Percentiles rank a stretch among this genome's conserved stretches.
phyloP scores from a whole-genome alignment of 78 protist species.

The Planoprotostelium fungivorum region DNA sequence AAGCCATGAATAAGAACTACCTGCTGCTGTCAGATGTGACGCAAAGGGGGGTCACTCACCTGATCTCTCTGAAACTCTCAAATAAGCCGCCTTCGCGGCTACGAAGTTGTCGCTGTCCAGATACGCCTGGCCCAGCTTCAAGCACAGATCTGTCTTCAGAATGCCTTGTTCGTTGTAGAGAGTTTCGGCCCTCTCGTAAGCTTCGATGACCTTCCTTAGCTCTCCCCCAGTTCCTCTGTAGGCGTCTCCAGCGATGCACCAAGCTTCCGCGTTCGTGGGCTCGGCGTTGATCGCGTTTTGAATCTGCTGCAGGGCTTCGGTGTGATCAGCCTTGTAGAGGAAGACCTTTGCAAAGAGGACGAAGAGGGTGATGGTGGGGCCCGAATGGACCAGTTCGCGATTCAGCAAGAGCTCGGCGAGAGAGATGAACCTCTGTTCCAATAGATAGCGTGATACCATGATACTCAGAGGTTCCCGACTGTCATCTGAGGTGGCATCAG shows the following conservation, averaged over 20 bases:
- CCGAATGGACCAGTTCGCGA: not conserved
- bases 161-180: not conserved
- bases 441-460: not conserved
- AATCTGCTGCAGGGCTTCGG: not conserved
- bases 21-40: not conserved
- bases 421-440: not conserved
- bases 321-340: not conserved
- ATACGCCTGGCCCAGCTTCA: not conserved
- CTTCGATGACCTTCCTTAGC: not conserved
- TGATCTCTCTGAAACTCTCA: not conserved
- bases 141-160: not conserved
- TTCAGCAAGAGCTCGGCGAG: not conserved
- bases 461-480: not conserved
- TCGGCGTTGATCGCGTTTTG: not conserved
- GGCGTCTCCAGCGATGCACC: not conserved
- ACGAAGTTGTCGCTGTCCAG: not conserved
- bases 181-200: not conserved
- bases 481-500: not conserved
- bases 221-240: not conserved
- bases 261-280: not conserved
- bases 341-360: not conserved
- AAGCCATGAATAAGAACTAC: not conserved
- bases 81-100: not conserved
- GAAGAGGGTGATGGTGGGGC: not conserved
- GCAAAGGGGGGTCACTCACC: not conserved